Evolutionary conservation across 2,329 filamentous ascomycete species (phyloP), one percentile per base, ranked within the genome.

Genomic region (Monosporascus sp.): DNA sequence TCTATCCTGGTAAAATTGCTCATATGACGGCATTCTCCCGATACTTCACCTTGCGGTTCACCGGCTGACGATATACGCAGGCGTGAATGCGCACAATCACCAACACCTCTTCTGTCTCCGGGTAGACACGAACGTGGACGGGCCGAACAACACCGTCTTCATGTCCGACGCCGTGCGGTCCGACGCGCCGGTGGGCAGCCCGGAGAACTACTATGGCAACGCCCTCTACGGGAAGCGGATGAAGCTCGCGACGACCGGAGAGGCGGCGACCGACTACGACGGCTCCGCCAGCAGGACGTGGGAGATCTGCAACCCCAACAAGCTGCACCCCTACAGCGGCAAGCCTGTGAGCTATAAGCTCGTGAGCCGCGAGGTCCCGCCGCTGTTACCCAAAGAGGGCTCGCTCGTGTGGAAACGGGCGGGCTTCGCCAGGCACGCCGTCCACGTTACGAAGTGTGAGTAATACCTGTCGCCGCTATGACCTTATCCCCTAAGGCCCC

Each of bases 31-130:
- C 39, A 20, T 6, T 20, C 38, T 41, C 18, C 38, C 2, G 7
- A 8, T 5, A 18, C 38, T 41, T 8, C 17, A 8, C 3, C 38
- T 8, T 7, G 6, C 22, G 44, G n/a, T n/a, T 43, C 17, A 3
- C 18, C 17, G n/a, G 39, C 58, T 63, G 53, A 63, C 48, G 52
- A n/a, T 45, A 45, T 50, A 44, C 54, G 46, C 48, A 63, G 77
- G 89, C 41, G 90, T 96, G 65, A 96, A 96, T 65, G 92, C 92
- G 0, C 92, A 96, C 74, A 96, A 96, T 74, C 92, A 97, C 70
- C 91, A 97, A 71, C 92, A 97, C 70, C 80, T 97, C 35, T 97
- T 97, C 81, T 96, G 90, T 67, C 75, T 97, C 44, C 89, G 92
- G 43, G 76, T 96, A 44, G 89, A 97, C 67, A 83, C 91, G 35